These are phyloP conservation scores for Moringa oleifera DNA, from an alignment of 345 rosid species.

Conservation along the genomic window DNA sequence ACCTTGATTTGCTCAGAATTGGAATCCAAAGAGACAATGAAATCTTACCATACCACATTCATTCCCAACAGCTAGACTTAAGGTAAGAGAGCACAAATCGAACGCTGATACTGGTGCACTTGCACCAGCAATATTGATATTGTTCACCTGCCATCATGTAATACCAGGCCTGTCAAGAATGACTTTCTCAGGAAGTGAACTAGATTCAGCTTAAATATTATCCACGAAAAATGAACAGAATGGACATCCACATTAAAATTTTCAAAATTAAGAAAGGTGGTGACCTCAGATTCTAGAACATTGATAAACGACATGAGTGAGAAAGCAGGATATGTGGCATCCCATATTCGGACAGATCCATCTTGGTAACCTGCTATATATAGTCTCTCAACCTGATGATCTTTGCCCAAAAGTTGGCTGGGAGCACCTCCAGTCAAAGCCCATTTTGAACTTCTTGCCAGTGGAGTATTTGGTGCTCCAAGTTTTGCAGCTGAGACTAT, in stretches of 20 bases:
- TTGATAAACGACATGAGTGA: slow-evolving; percentile 53
- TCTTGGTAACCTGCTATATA: slow-evolving; percentile 82
- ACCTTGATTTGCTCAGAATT: slow-evolving; percentile 13
- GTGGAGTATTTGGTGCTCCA: slow-evolving; percentile 30
- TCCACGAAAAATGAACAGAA: slow-evolving; percentile 2
- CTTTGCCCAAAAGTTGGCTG: slow-evolving; percentile 33
- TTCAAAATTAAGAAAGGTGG: slow-evolving; percentile 17
- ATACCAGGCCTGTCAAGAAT: neutral
- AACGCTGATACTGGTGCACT: slow-evolving; percentile 54
- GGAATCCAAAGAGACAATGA: slow-evolving; percentile 18
- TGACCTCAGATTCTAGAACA: slow-evolving; percentile 50
- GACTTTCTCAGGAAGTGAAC: neutral
- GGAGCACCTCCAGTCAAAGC: slow-evolving; percentile 84
- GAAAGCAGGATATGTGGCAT: slow-evolving; percentile 63
- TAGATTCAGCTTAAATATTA: neutral
- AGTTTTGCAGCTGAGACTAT: slow-evolving; percentile 50
- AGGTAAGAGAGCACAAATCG: slow-evolving; percentile 54
- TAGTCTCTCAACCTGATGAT: slow-evolving; percentile 53
- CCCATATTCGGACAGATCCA: slow-evolving; percentile 80
- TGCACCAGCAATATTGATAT: slow-evolving; percentile 27
- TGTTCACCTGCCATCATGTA: slow-evolving; percentile 44
- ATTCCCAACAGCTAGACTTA: slow-evolving; percentile 63
- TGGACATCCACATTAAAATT: slow-evolving; percentile 13
- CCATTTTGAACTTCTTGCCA: slow-evolving; percentile 44
- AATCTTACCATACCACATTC: slow-evolving; percentile 68